Evolutionary conservation across 768 basidiomycete genomes (phyloP).

Genomic region (Rhodotorula paludigena): DNA sequence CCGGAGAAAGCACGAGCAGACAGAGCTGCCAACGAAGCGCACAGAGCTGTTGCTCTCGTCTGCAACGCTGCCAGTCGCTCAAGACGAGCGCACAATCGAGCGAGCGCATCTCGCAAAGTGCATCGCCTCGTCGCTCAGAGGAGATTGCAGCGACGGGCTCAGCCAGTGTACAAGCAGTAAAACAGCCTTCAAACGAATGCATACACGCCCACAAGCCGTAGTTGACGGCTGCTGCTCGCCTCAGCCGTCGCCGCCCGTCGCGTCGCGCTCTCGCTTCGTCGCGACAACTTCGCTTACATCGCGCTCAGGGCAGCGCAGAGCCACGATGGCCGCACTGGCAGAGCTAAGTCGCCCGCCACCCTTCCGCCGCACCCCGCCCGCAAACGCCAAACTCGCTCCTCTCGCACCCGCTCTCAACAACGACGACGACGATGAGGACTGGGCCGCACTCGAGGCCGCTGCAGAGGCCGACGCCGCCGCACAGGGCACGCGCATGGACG

Average conservation of each 20-base stretch:
- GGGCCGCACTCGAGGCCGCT: neutral
- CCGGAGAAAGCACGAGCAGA: no score
- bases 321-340: conserved; percentile 20
- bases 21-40: no score
- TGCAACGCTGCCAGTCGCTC: no score
- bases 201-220: no score
- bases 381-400: conserved; percentile 1
- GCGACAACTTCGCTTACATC: neutral
- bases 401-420: neutral
- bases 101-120: no score
- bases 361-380: neutral
- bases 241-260: neutral
- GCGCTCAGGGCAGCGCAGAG: neutral
- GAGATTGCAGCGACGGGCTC: no score
- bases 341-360: conserved; percentile 21
- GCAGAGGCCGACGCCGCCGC: conserved; percentile 11
- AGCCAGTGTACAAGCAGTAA: no score
- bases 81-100: no score
- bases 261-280: neutral
- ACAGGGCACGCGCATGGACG: neutral
- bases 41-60: no score
- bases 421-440: conserved; percentile 24
- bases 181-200: no score
- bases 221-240: no score
- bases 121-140: no score